Evolutionary conservation across 192 early-diverging fungal genomes (phyloP), one percentile per base, ranked within the genome.

Genomic region (Phlyctochytrium arcticum): DNA sequence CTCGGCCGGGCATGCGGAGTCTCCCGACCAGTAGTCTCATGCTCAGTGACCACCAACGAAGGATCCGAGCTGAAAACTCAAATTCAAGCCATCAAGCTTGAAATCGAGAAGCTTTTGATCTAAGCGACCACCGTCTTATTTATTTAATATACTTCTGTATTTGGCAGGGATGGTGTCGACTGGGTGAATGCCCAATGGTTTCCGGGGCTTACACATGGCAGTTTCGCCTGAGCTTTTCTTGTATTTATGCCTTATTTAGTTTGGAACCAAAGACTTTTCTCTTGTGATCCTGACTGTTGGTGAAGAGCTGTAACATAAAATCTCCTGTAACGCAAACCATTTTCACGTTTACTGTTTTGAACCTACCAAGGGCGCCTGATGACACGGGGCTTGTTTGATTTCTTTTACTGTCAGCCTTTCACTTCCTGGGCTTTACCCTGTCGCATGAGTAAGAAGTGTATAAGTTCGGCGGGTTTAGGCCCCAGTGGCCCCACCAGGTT

Each of bases 1-100:
- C 83, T 99, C 19, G 96, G 96, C 60, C 91, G 96, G 78, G 94
- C 96, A 33, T 97, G 95, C 76, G 95, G 96, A 73, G 94, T 99
- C 32, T 91, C 93, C 32, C 89, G 95, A 48, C 75, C 92, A 29
- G 95, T 99, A 29, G 90, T 99, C 71, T 85, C 96, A 48, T 81
- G 81, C 72, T 92, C 92, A 33, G 89, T 99, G 51, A 99, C 94
- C 70, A 91, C 94, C 70, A 99, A 99, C 85, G 96, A 96, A 73
- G 95, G 89, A 7, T 94, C 91, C 33, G 95, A 99, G 67, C 81
- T 98, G 61, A 92, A 89, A 84, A 77, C 86, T 54, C 95, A 97
- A 76, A 99, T 98, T 73, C 79, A 83, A 64, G 74, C 81, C 48
- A 88, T 95, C 76, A 95, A 96, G 84, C 75, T 77, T 70, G 85